phyloP scores from a whole-genome alignment of 768 basidiomycete species.

The Trametes coccinea region DNA sequence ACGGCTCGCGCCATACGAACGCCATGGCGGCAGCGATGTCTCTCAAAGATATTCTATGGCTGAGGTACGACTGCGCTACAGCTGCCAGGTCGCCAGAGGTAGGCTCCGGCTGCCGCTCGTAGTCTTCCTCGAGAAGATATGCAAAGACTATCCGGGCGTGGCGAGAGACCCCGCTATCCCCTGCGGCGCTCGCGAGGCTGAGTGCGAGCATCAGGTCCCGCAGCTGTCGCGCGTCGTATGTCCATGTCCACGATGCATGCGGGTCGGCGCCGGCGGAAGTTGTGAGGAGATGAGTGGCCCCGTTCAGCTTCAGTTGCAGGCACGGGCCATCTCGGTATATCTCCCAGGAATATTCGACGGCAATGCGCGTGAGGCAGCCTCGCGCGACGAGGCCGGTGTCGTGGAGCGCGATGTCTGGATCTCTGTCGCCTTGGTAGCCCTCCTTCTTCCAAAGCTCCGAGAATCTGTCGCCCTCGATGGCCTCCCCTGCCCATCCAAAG shows the following conservation, averaged over 20 bases:
- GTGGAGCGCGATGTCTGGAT: too few relatives aligned
- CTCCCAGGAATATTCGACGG: background rate
- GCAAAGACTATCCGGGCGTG: slow-evolving; percentile 5
- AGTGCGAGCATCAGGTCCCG: background rate
- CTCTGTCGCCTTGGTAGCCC: slow-evolving; percentile 1
- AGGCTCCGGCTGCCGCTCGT: slow-evolving; percentile 2
- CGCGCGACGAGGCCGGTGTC: slow-evolving; percentile 1
- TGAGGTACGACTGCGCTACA: background rate
- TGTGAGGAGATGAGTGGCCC: background rate
- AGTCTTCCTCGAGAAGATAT: background rate
- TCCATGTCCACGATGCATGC: slow-evolving; percentile 5
- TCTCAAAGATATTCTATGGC: background rate
- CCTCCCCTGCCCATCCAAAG: slow-evolving; percentile 13
- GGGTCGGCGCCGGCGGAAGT: too few relatives aligned
- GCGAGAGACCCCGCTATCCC: background rate
- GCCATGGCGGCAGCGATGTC: slow-evolving; percentile 9
- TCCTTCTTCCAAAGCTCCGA: slow-evolving; percentile 1
- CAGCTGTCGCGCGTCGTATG: background rate
- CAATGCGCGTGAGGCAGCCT: background rate
- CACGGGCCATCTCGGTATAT: background rate
- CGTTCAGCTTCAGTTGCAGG: slow-evolving; percentile 1
- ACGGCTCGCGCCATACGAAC: slow-evolving; percentile 6
- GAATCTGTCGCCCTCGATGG: background rate
- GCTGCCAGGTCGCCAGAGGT: background rate
- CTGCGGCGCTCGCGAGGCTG: background rate